Evolutionary conservation across 306 rosid genomes (phyloP).

Genomic region (Corylus heterophylla): DNA sequence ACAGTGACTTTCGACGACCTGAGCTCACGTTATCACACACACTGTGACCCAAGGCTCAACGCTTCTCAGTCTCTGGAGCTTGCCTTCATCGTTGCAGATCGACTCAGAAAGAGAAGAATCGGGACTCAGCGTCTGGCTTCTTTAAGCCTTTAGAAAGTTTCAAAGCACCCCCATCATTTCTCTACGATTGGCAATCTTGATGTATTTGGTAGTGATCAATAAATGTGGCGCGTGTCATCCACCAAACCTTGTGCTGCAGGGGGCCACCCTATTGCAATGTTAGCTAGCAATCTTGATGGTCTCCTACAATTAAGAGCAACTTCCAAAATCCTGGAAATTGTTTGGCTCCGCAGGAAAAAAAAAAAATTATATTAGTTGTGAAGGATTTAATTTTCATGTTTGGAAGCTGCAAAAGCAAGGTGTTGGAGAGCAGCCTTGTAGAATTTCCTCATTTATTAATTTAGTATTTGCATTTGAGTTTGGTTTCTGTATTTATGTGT

Average conservation of each 20-base stretch:
- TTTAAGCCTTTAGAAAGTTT: conserved; percentile 17
- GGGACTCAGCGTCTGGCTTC: conserved; percentile 44
- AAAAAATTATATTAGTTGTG: not conserved
- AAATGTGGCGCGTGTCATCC: conserved; percentile 13
- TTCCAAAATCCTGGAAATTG: not conserved
- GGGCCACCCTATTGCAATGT: not conserved
- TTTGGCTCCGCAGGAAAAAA: not conserved
- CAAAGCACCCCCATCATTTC: not conserved
- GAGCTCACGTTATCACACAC: conserved; percentile 77
- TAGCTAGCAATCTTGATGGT: not conserved
- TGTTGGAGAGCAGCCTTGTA: not conserved
- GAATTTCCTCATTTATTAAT: not conserved
- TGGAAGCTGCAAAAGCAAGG: conserved; percentile 3
- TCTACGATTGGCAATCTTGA: conserved; percentile 6
- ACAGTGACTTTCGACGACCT: conserved; percentile 73
- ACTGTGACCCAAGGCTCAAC: conserved; percentile 73
- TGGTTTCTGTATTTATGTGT: conserved; percentile 5
- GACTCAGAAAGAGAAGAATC: conserved; percentile 73
- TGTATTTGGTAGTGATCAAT: conserved; percentile 17
- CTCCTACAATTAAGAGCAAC: not conserved
- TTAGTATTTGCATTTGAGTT: not conserved
- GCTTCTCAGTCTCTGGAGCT: conserved; percentile 83
- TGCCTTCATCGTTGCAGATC: conserved; percentile 65
- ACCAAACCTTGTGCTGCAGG: conserved; percentile 8
- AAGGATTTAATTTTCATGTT: not conserved